phyloP scores from a whole-genome alignment of 768 basidiomycete species.

The Mycena crocata region DNA sequence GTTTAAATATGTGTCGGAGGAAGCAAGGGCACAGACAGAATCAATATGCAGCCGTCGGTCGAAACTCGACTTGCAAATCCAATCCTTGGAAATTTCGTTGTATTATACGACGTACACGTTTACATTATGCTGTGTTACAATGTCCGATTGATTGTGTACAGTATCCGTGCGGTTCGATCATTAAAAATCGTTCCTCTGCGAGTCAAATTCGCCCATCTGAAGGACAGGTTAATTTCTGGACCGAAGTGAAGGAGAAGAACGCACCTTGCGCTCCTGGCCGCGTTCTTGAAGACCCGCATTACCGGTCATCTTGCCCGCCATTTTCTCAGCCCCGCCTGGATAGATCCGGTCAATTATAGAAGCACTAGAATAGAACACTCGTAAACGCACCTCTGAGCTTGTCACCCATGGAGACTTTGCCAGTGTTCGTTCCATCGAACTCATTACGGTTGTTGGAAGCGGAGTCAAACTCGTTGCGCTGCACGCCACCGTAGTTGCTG shows the following conservation, averaged over 20 bases:
- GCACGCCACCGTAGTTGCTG: neutral
- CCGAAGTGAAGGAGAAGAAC: neutral
- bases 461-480: neutral
- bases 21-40: no score
- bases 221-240: neutral
- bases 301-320: conserved; percentile 16
- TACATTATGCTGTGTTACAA: no score
- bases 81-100: no score
- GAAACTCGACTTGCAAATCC: no score
- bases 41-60: no score
- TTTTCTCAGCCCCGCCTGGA: conserved; percentile 25
- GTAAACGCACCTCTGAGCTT: conserved; percentile 20
- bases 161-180: neutral
- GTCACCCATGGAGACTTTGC: conserved; percentile 21
- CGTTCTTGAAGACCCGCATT: conserved; percentile 24
- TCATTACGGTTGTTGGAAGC: conserved; percentile 5
- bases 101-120: no score
- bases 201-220: conserved; percentile 15
- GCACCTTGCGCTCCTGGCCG: conserved; percentile 30
- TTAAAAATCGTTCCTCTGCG: conserved; percentile 2
- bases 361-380: neutral
- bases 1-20: no score
- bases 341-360: neutral
- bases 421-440: neutral
- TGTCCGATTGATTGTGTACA: no score